Percentiles rank a stretch among this genome's conserved stretches.
Conservation (phyloP, 2,329 filamentous ascomycete species). For the Aspergillaceae sp. region DNA sequence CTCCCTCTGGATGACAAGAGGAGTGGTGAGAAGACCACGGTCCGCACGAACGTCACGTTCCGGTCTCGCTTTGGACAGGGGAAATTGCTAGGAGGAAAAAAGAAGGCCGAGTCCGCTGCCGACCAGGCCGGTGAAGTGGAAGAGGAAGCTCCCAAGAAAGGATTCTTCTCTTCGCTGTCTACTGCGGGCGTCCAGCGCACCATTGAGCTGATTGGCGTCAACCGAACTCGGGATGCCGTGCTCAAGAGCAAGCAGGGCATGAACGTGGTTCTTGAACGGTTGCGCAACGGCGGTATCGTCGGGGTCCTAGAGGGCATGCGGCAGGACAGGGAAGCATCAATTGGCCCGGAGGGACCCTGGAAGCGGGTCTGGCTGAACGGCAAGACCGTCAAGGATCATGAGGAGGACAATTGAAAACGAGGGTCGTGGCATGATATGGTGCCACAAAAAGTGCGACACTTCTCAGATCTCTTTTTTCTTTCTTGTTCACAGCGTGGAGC, state of each 20-base stretch:
- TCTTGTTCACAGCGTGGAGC: constrained; percentile 12
- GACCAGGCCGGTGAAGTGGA: constrained; percentile 37
- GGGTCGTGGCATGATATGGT: constrained; percentile 1
- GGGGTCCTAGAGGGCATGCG: constrained; percentile 64
- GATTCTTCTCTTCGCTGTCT: constrained; percentile 52
- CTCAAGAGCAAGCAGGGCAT: constrained; percentile 57
- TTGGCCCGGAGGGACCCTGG: constrained; percentile 33
- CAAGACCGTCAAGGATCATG: constrained; percentile 13
- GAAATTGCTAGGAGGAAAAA: constrained; percentile 38
- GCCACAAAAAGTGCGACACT: neutral
- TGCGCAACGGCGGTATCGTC: constrained; percentile 58
- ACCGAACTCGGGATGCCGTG: constrained; percentile 51
- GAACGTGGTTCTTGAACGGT: constrained; percentile 55
- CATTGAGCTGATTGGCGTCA: constrained; percentile 55
- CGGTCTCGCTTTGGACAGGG: constrained; percentile 53
- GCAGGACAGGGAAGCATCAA: constrained; percentile 45
- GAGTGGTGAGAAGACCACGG: constrained; percentile 43
- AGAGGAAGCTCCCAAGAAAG: constrained; percentile 45
- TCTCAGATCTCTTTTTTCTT: constrained; percentile 8
- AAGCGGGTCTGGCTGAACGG: constrained; percentile 35
- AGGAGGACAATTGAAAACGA: constrained; percentile 17
- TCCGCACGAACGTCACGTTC: constrained; percentile 54
- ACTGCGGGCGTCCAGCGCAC: constrained; percentile 54
- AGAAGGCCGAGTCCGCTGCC: constrained; percentile 25
- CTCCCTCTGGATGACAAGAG: constrained; percentile 30